phyloP scores from a whole-genome alignment of 306 rosid species.

The Geum urbanum region DNA sequence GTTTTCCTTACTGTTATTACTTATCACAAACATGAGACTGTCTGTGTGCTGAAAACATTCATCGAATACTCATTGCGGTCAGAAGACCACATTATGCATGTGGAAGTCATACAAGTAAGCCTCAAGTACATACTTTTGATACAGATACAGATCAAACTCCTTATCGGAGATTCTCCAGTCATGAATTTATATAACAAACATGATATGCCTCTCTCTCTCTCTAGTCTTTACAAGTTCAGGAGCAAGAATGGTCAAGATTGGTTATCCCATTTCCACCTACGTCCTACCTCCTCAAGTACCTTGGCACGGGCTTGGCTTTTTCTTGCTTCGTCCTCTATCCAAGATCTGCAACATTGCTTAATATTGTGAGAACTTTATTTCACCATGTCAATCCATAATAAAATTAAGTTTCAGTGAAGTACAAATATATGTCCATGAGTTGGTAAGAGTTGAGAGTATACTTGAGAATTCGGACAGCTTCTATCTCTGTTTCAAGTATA shows the following conservation, averaged over 20 bases:
- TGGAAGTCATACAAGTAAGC: constrained; percentile 17
- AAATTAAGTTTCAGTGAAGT: not conserved
- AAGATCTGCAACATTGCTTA: constrained; percentile 60
- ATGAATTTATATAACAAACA: constrained; percentile 14
- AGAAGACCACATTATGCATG: constrained; percentile 4
- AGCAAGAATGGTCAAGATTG: constrained; percentile 34
- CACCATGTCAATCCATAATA: not conserved
- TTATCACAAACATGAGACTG: not conserved
- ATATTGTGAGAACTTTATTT: constrained; percentile 19
- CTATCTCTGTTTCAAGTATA: constrained; percentile 82
- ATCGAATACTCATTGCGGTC: not conserved
- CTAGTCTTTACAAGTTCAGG: constrained; percentile 12
- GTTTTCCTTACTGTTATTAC: no score
- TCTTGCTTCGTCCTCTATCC: constrained; percentile 96
- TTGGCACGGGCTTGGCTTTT: constrained; percentile 82
- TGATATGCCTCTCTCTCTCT: constrained; percentile 13
- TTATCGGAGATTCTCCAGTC: constrained; percentile 2
- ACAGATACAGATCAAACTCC: constrained; percentile 11
- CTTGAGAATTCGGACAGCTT: constrained; percentile 89
- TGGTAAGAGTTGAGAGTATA: constrained; percentile 19
- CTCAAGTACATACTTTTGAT: constrained; percentile 3
- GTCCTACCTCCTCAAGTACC: constrained; percentile 82
- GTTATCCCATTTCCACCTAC: constrained; percentile 85
- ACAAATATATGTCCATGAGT: not conserved
- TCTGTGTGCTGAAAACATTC: not conserved